Conservation (phyloP, 148 eudicot genomes). For the Talinum fruticosum region DNA sequence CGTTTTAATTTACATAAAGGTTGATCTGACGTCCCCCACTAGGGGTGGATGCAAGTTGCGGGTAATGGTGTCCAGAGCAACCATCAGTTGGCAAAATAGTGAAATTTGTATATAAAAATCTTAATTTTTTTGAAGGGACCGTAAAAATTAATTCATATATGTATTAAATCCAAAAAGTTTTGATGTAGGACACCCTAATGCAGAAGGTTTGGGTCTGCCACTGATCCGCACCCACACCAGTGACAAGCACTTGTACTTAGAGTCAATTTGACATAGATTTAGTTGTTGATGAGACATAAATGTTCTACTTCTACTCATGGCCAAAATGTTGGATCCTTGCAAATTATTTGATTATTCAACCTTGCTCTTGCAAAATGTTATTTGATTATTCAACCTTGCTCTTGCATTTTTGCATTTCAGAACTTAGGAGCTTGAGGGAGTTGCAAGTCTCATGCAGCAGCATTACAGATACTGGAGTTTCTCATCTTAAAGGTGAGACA, state of each 20-base stretch:
- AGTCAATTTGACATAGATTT: neutral
- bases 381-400: too few relatives aligned
- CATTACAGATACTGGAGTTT: constrained; percentile 33
- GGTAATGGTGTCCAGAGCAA: too few relatives aligned
- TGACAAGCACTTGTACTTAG: neutral
- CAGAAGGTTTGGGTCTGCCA: neutral
- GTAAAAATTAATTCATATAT: too few relatives aligned
- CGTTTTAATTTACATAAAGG: neutral
- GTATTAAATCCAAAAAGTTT: too few relatives aligned
- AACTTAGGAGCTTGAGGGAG: constrained; percentile 33
- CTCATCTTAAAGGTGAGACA: constrained; percentile 34
- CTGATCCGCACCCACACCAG: neutral
- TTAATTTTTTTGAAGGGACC: too few relatives aligned
- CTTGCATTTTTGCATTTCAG: constrained; percentile 18
- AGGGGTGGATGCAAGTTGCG: too few relatives aligned
- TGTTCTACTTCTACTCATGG: neutral
- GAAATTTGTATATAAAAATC: too few relatives aligned
- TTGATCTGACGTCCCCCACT: too few relatives aligned
- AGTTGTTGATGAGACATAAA: neutral
- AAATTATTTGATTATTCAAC: neutral
- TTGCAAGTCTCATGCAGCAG: constrained; percentile 40
- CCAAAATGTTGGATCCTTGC: neutral
- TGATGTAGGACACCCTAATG: too few relatives aligned
- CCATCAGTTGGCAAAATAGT: too few relatives aligned
- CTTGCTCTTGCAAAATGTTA: neutral